Percentiles rank a stretch among this genome's conserved stretches.
Conservation (phyloP, 495 filamentous ascomycete species). For the Saxophila tyrrhenica region DNA sequence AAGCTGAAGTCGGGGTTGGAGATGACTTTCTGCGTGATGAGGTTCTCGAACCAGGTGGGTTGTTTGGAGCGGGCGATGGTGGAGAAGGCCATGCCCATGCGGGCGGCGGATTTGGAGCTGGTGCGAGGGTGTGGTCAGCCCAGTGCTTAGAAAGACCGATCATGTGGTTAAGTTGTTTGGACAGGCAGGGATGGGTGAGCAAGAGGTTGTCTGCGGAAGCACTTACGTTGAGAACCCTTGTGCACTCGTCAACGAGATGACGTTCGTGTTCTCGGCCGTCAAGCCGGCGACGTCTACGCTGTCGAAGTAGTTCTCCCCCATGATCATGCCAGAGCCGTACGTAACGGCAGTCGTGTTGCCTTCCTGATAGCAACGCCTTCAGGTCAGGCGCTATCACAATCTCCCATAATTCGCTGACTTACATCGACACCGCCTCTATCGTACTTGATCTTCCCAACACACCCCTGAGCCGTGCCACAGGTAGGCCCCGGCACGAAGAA, state of each 20-base stretch:
- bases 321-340: neutral
- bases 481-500: neutral
- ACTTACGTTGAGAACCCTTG: neutral
- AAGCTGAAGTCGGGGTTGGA: neutral
- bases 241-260: neutral
- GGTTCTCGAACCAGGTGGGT: neutral
- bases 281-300: neutral
- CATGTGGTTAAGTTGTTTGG: no score
- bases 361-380: neutral
- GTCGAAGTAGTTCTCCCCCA: neutral
- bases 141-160: no score
- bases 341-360: neutral
- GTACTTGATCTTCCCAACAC: neutral
- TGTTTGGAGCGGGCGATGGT: neutral
- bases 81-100: neutral
- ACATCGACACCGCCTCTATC: neutral
- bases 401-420: neutral
- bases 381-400: neutral
- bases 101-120: neutral
- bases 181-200: no score
- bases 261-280: neutral
- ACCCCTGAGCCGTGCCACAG: neutral
- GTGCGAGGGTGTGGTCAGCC: no score
- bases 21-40: neutral
- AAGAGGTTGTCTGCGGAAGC: neutral